These are phyloP conservation scores for Beauveria pseudobassiana DNA, from an alignment of 2,329 filamentous ascomycete species.

Conservation along the genomic window DNA sequence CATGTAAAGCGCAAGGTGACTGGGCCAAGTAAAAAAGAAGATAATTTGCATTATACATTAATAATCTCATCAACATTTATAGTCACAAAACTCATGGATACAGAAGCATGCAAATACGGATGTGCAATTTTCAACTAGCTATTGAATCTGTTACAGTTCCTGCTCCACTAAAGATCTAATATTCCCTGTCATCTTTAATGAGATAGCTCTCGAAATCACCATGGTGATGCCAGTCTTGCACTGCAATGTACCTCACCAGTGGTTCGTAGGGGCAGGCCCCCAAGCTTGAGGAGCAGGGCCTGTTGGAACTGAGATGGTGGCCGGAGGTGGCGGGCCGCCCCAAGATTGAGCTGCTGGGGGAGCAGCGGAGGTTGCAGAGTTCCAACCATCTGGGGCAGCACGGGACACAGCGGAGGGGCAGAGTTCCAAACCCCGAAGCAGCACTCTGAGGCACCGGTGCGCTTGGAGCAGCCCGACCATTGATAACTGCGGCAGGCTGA, in stretches of 20 bases:
- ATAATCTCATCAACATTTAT: neutral
- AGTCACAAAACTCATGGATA: neutral
- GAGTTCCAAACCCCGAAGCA: conserved; percentile 11
- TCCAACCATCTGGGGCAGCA: conserved; percentile 9
- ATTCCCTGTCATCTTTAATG: neutral
- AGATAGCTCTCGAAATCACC: neutral
- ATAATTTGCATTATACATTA: neutral
- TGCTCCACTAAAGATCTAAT: neutral
- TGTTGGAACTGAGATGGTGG: neutral
- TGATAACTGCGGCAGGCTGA: neutral
- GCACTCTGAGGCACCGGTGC: neutral
- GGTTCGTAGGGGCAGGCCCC: neutral
- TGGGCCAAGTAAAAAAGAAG: neutral
- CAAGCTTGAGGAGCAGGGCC: neutral
- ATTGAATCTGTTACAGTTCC: neutral
- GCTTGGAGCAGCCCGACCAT: neutral
- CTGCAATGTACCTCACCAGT: no score
- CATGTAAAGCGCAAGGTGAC: conserved; percentile 20
- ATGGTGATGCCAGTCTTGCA: no score
- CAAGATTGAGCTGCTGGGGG: neutral
- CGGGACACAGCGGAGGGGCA: neutral
- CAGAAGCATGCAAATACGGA: neutral
- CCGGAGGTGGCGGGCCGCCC: neutral
- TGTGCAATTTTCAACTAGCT: neutral
- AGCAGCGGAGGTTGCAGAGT: conserved; percentile 2